Evolutionary conservation across 78 protist species (phyloP).

Genomic region (Bodo saltans): DNA sequence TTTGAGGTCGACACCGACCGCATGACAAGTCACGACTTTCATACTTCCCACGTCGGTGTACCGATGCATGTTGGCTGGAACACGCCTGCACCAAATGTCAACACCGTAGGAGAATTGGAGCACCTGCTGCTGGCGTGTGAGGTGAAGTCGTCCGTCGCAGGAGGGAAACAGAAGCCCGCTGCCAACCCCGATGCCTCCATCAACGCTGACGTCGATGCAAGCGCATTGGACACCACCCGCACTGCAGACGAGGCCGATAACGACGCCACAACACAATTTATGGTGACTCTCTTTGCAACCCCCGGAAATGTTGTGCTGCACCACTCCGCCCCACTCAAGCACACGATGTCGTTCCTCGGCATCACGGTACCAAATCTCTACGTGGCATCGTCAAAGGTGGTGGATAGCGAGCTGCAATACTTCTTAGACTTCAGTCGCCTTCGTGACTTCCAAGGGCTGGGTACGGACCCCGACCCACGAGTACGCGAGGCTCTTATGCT

Average conservation of each 20-base stretch:
- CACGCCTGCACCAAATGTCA: neutral
- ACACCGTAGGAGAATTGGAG: neutral
- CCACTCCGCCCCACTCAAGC: neutral
- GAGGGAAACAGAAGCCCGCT: neutral
- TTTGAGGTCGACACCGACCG: slow-evolving; percentile 14
- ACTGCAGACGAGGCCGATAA: neutral
- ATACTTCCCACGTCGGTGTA: neutral
- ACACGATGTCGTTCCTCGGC: slow-evolving; percentile 34
- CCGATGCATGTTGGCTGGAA: neutral
- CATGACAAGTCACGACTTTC: neutral
- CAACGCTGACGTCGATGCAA: neutral
- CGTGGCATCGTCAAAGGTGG: neutral
- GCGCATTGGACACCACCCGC: too few species aligned
- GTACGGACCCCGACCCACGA: slow-evolving; percentile 3
- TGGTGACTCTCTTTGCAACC: neutral
- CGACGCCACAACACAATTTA: neutral
- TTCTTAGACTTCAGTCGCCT: neutral
- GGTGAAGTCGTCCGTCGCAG: neutral
- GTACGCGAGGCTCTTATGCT: slow-evolving; percentile 48
- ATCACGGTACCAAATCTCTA: slow-evolving; percentile 37
- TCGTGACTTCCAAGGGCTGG: slow-evolving; percentile 70
- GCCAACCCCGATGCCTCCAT: neutral
- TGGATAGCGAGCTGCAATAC: neutral
- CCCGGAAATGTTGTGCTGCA: neutral
- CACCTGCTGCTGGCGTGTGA: slow-evolving; percentile 11